Conservation (phyloP, 1,139 yeast species). For the Sugiyamaella paludigena region DNA sequence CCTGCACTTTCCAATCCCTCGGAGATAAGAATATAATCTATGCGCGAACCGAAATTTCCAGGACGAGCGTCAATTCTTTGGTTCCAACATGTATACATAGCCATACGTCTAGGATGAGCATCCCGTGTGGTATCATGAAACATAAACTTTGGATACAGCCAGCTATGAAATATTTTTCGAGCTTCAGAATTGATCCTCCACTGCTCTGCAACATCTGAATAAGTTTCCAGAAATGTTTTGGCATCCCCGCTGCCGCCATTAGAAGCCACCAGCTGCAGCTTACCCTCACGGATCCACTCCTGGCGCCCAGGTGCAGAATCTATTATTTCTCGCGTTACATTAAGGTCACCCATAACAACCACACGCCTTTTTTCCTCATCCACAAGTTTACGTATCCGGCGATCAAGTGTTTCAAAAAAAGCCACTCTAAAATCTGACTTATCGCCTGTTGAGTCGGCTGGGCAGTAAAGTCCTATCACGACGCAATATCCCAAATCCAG, state of each 20-base stretch:
- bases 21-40: slow-evolving; percentile 68
- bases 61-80: slow-evolving; percentile 75
- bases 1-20: slow-evolving; percentile 41
- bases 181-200: slow-evolving; percentile 32
- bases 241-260: slow-evolving; percentile 30
- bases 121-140: slow-evolving; percentile 66
- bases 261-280: slow-evolving; percentile 19
- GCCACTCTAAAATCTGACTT: slow-evolving; percentile 61
- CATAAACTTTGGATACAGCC: slow-evolving; percentile 30
- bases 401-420: slow-evolving; percentile 58
- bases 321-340: slow-evolving; percentile 72
- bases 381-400: slow-evolving; percentile 55
- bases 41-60: slow-evolving; percentile 81
- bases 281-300: slow-evolving; percentile 39
- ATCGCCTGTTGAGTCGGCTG: slow-evolving; percentile 84
- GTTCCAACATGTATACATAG: slow-evolving; percentile 92
- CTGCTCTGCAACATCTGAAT: slow-evolving; percentile 18
- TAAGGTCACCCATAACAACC: slow-evolving; percentile 82
- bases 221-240: slow-evolving; percentile 22
- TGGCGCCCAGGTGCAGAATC: slow-evolving; percentile 76
- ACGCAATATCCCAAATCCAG: slow-evolving; percentile 64
- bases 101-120: slow-evolving; percentile 54
- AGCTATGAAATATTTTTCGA: slow-evolving; percentile 33
- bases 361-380: slow-evolving; percentile 53
- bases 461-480: slow-evolving; percentile 80